A percentile compares a stretch with the other conserved stretches of the same genome.
phyloP scores from a whole-genome alignment of 805 yeast species.

The Cyberlindnera bimundalis region DNA sequence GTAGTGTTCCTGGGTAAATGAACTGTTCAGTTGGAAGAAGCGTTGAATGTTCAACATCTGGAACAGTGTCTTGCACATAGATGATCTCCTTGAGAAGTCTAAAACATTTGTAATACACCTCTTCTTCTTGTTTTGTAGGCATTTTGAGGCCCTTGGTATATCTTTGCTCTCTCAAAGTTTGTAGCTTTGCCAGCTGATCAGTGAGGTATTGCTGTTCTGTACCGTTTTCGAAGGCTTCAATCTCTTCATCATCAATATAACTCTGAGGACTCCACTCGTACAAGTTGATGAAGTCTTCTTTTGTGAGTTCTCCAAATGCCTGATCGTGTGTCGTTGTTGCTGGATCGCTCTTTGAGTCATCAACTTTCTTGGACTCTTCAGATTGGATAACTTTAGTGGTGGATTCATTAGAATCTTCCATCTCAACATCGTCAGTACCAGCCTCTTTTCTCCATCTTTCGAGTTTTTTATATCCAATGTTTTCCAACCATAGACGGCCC shows the following conservation, averaged over 20 bases:
- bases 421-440: slow-evolving; percentile 16
- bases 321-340: slow-evolving; percentile 8
- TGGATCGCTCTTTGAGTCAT: neutral
- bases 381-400: neutral
- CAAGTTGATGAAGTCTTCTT: slow-evolving; percentile 30
- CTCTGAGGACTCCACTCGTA: slow-evolving; percentile 49
- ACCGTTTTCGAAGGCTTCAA: slow-evolving; percentile 43
- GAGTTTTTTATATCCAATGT: slow-evolving; percentile 44
- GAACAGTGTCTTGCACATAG: slow-evolving; percentile 33
- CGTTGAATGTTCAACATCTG: slow-evolving; percentile 31
- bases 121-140: slow-evolving; percentile 42
- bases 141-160: slow-evolving; percentile 29
- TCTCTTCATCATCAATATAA: slow-evolving; percentile 48
- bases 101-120: slow-evolving; percentile 40
- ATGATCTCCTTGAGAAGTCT: slow-evolving; percentile 45
- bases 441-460: slow-evolving; percentile 15
- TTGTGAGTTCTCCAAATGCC: slow-evolving; percentile 8
- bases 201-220: slow-evolving; percentile 41
- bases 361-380: slow-evolving; percentile 10
- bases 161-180: slow-evolving; percentile 47
- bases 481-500: slow-evolving; percentile 52
- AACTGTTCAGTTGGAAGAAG: slow-evolving; percentile 67
- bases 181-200: slow-evolving; percentile 44
- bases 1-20: slow-evolving; percentile 76
- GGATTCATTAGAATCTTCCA: slow-evolving; percentile 9